Evolutionary conservation across 1,284 basidiomycete species (phyloP).

Genomic region (Leccinum fallax): DNA sequence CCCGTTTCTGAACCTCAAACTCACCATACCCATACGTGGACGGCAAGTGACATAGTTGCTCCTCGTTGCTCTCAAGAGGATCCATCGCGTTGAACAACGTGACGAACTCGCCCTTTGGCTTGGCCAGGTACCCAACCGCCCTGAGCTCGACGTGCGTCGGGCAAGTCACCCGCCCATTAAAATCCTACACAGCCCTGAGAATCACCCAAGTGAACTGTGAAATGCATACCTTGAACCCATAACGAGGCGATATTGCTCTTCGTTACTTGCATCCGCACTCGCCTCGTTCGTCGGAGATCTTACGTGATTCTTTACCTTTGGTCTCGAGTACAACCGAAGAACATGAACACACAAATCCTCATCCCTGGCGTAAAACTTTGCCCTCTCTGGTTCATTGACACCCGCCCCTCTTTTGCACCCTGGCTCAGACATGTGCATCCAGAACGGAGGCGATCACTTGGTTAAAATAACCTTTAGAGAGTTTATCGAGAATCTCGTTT

Average conservation of each 20-base stretch:
- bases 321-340: conserved; percentile 23
- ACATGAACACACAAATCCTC: conserved; percentile 82
- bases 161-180: conserved; percentile 16
- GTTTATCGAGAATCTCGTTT: conserved; percentile 91
- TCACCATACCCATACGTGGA: conserved; percentile 58
- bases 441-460: conserved; percentile 95
- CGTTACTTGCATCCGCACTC: conserved; percentile 51
- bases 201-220: conserved; percentile 62
- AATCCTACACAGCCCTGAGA: conserved; percentile 12
- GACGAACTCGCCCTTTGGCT: conserved; percentile 62
- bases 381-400: conserved; percentile 2
- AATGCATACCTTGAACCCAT: conserved; percentile 57
- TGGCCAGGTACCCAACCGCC: conserved; percentile 70
- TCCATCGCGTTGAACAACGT: conserved; percentile 68
- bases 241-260: conserved; percentile 61
- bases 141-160: conserved; percentile 53
- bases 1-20: conserved; percentile 45
- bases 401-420: conserved; percentile 12
- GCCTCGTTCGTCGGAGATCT: conserved; percentile 48
- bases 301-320: conserved; percentile 47
- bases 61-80: conserved; percentile 33
- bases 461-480: conserved; percentile 83
- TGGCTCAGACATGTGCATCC: conserved; percentile 89
- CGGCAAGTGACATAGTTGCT: conserved; percentile 42
- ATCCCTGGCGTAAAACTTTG: conserved; percentile 72